Base-by-base conservation (phyloP, 225 moss, liverwort and hornwort genomes). In the Physcomitrellopsis africana region DNA sequence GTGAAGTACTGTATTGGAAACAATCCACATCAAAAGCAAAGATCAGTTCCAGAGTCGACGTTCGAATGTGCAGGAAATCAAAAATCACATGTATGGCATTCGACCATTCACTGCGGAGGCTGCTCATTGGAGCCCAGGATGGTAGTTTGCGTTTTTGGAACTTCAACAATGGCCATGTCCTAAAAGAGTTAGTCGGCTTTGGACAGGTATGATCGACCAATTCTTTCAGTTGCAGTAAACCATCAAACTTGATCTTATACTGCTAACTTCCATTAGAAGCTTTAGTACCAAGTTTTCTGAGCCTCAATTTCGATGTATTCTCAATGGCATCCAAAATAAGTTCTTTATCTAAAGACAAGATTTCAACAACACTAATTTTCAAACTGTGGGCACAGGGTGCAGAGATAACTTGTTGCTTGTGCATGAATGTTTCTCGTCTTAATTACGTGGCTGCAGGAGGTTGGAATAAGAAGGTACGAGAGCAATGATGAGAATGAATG, bases 111-210 rank as follows among this genome's bases (percentile, higher is more conserved):
- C 87, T 89, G 78, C 81, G 91, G 67, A 87, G 93, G 78, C 61
- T 97, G 72, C 81, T 93, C 37, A 86, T 97, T 63, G 97, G 86
- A 80, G 83, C 90, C 24, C 89, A 92, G 27, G 94, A 94, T 76
- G 97, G 97, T 44, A 93, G 91, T 79, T 44, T 94, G 52, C 86
- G 90, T 15, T 90, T 94, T 75, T 97, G 97, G 97, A 97, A 94
- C 76, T 97, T 89, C 75, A 97, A 92, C 45, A 93, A 94, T 80
- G 97, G 97, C 54, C 89, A 97, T 37, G 91, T 90, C 78, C 83
- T 94, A 65, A 94, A 94, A 76, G 97, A 97, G 65, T 86, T 94
- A 11, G 75, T 81, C 60, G 97, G 97, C 6, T 97, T 94, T 82
- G 94, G 94, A 80, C 82, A 72, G 86, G 97, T 93, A 41, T 16